Evolutionary conservation across 2,329 filamentous ascomycete genomes (phyloP).

Genomic region (Chrysosphaeria jannelii): DNA sequence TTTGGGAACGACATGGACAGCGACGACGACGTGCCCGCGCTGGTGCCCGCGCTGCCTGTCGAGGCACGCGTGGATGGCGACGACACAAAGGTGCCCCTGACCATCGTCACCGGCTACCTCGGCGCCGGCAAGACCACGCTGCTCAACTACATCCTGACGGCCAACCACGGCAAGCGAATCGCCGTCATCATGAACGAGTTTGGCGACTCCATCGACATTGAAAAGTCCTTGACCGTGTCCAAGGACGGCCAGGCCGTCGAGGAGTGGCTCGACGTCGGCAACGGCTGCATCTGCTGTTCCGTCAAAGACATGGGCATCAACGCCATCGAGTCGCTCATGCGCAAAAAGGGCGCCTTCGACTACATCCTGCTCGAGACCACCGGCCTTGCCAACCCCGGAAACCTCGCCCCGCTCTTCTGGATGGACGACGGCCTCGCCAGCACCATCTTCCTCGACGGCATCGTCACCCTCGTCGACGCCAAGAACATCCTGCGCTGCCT

Average conservation of each 20-base stretch:
- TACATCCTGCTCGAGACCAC: constrained; percentile 96
- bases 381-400: constrained; percentile 79
- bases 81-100: constrained; percentile 44
- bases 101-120: constrained; percentile 71
- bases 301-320: constrained; percentile 89
- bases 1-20: constrained; percentile 14
- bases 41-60: too few species aligned
- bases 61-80: constrained; percentile 5
- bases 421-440: constrained; percentile 86
- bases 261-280: constrained; percentile 87
- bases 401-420: constrained; percentile 90
- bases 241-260: constrained; percentile 56
- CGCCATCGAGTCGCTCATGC: constrained; percentile 88
- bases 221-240: constrained; percentile 80
- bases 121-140: constrained; percentile 89
- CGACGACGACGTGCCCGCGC: constrained; percentile 31
- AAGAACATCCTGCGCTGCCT: constrained; percentile 68
- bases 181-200: constrained; percentile 94
- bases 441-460: constrained; percentile 86
- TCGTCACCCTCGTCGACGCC: constrained; percentile 83
- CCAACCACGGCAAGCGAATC: constrained; percentile 89
- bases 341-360: constrained; percentile 75
- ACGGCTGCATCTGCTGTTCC: constrained; percentile 92
- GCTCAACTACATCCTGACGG: constrained; percentile 83
- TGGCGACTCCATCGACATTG: constrained; percentile 46